phyloP scores from a whole-genome alignment of 441 rosid species.

The Populus trichocarpa region DNA sequence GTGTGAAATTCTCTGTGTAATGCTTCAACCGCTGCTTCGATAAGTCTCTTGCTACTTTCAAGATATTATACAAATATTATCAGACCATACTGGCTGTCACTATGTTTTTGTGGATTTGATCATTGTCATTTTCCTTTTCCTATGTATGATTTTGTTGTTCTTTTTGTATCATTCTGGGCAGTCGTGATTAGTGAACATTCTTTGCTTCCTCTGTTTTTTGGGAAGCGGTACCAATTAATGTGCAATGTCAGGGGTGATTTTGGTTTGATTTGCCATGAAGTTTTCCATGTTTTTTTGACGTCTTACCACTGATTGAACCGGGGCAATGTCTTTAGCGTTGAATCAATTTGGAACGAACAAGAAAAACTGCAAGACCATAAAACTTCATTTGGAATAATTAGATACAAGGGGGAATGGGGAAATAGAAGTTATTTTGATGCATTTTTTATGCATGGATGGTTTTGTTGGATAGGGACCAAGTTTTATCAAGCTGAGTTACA shows the following conservation, averaged over 20 bases:
- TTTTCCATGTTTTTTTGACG: background rate
- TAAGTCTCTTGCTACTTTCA: background rate
- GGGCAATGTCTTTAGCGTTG: background rate
- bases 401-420: background rate
- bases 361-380: background rate
- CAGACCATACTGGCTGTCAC: background rate
- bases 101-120: background rate
- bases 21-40: slow-evolving; percentile 6
- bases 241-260: background rate
- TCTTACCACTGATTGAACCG: background rate
- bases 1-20: slow-evolving; percentile 72
- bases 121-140: background rate
- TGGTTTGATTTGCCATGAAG: background rate
- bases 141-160: background rate
- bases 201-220: background rate
- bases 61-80: background rate
- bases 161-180: too few relatives aligned
- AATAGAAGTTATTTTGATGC: background rate
- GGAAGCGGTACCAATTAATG: background rate
- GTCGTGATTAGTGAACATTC: too few relatives aligned
- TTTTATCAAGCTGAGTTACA: too few relatives aligned
- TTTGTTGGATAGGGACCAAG: too few relatives aligned
- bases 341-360: background rate
- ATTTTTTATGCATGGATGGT: too few relatives aligned
- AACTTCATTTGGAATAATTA: background rate